phyloP scores from a whole-genome alignment of 1,139 yeast genomes.

The Geotrichum fermentans region DNA sequence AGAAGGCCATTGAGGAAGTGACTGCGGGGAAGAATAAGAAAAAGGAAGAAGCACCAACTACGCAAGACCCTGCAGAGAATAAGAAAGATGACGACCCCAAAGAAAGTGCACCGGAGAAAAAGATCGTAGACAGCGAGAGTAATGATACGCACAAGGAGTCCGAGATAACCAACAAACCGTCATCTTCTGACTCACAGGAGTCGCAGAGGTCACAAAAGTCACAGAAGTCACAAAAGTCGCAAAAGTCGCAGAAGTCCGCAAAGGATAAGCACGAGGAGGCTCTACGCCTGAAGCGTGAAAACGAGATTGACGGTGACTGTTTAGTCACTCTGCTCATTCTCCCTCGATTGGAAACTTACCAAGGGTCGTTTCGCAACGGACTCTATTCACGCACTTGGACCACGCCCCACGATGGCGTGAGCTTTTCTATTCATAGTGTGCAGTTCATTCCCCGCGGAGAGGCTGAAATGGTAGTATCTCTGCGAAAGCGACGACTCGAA shows the following conservation, averaged over 20 bases:
- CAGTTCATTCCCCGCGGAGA: conserved; percentile 36
- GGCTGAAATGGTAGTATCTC: conserved; percentile 31
- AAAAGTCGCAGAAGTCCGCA: not conserved
- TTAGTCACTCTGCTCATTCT: conserved; percentile 65
- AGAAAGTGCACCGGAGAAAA: not conserved
- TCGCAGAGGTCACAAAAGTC: not conserved
- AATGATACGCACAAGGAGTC: not conserved
- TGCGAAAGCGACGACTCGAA: conserved; percentile 31
- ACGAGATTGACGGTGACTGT: conserved; percentile 45
- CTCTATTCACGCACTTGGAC: conserved; percentile 73
- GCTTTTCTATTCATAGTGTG: conserved; percentile 54
- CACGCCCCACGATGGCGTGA: conserved; percentile 62
- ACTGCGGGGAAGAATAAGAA: not conserved
- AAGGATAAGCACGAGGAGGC: conserved; percentile 6
- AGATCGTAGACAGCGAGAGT: not conserved
- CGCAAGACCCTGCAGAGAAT: not conserved
- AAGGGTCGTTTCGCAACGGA: conserved; percentile 62
- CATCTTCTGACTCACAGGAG: not conserved
- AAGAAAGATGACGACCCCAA: not conserved
- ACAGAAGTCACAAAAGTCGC: not conserved
- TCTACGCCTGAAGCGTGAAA: conserved; percentile 8
- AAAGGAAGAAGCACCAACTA: not conserved
- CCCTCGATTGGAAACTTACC: conserved; percentile 60
- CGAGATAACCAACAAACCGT: not conserved
- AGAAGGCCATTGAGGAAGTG: conserved; percentile 5